Evolutionary conservation across 179 eudicot species (phyloP).

Genomic region (Pouteria campechiana): DNA sequence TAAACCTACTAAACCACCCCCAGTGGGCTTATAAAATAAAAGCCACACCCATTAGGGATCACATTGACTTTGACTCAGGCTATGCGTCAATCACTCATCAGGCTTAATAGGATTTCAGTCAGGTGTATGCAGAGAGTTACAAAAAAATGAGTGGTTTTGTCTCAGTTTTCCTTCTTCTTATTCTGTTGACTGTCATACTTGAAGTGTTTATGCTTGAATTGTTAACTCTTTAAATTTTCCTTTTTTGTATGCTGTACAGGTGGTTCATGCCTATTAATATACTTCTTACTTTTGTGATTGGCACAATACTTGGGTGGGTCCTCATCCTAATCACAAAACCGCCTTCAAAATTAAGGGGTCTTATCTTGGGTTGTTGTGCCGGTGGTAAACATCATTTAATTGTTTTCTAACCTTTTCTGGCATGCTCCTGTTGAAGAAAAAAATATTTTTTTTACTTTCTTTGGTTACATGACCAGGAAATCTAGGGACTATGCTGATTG

Average conservation of each 20-base stretch:
- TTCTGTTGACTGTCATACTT: too few species aligned
- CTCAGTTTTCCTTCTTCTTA: too few species aligned
- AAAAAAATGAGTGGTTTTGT: too few species aligned
- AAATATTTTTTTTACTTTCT: not conserved
- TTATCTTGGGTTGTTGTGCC: conserved; percentile 34
- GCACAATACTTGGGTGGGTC: conserved; percentile 40
- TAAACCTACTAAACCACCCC: too few species aligned
- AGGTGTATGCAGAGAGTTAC: too few species aligned
- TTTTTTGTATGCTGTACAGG: conserved; percentile 13
- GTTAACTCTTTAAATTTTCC: not conserved
- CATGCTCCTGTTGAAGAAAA: too few species aligned
- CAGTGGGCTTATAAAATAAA: too few species aligned
- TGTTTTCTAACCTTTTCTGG: too few species aligned
- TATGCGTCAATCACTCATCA: too few species aligned
- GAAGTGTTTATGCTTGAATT: not conserved
- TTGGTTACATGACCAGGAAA: conserved; percentile 17
- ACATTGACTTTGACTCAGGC: too few species aligned
- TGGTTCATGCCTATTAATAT: conserved; percentile 55
- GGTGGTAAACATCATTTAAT: conserved; percentile 6
- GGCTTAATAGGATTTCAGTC: too few species aligned
- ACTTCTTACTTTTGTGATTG: conserved; percentile 36
- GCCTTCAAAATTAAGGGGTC: conserved; percentile 33
- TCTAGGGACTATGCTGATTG: conserved; percentile 33
- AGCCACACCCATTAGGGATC: too few species aligned
- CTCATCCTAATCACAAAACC: conserved; percentile 28